phyloP scores from a whole-genome alignment of 2,329 filamentous ascomycete species.

The Ramularia collo-cygni region DNA sequence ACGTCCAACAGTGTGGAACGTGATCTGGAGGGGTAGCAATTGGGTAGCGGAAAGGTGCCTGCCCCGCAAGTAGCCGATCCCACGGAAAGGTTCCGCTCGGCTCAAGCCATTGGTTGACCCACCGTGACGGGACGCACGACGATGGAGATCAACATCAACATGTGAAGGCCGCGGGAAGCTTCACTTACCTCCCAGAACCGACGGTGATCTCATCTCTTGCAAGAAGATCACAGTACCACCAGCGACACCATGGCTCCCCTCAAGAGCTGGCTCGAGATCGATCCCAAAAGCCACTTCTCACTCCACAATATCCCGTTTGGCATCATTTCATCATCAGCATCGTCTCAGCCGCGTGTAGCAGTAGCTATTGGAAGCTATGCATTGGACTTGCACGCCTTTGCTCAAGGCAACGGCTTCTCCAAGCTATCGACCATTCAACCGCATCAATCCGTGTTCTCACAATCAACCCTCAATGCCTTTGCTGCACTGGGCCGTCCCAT shows the following conservation, averaged over 20 bases:
- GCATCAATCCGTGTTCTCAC: constrained; percentile 55
- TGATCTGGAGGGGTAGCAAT: too few species aligned
- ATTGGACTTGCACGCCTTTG: constrained; percentile 60
- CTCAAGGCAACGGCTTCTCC: constrained; percentile 53
- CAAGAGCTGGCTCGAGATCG: constrained; percentile 54
- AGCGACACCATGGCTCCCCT: constrained; percentile 29
- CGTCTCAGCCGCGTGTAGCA: constrained; percentile 55
- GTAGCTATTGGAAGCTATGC: constrained; percentile 67
- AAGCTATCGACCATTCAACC: constrained; percentile 50
- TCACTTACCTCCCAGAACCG: too few species aligned
- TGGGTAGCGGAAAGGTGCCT: too few species aligned
- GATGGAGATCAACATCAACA: too few species aligned
- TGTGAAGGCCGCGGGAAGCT: too few species aligned
- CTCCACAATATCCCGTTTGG: constrained; percentile 78
- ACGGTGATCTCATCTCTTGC: too few species aligned
- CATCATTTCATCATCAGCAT: constrained; percentile 60
- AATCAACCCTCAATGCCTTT: constrained; percentile 64
- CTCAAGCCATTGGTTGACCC: too few species aligned
- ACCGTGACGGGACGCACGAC: too few species aligned
- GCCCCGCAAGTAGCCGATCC: too few species aligned
- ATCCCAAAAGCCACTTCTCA: constrained; percentile 60
- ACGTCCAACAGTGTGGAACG: too few species aligned
- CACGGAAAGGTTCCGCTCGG: too few species aligned
- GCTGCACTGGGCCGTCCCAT: constrained; percentile 62
- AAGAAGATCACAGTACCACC: too few species aligned